Evolutionary conservation across 306 rosid species (phyloP), one percentile per base, ranked within the genome.

Genomic region (Cicer yamashitae): DNA sequence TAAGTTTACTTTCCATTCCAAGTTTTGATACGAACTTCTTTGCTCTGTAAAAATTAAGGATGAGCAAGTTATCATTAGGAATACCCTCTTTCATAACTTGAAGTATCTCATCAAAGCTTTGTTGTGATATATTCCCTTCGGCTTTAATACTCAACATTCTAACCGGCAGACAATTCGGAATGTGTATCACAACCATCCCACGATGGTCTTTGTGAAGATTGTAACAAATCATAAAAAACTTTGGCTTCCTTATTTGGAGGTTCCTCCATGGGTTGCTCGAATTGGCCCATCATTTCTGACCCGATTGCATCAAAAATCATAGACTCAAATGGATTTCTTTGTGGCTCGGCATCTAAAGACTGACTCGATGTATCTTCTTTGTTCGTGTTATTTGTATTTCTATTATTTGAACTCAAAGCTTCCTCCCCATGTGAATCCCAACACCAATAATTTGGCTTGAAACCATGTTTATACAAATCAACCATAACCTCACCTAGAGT

Each of bases 391-490:
- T 13, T 11, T 59, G 15, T 7, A 25, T 3, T 22, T 5, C 3
- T 22, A 0, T 14, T 13, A 5, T 11, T 14, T 59, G 66, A 11
- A 34, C 9, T 30, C 6, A 34, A 30, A 1, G 66, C 3, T 30
- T 9, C 30, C 7, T 57, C 63, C 62, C 39, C 38, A 20, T 57
- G 38, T 57, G 63, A 18, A 22, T 59, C 65, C 65, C 20, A 61
- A 61, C 46, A 13, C 67, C 20, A 61, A 12, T 61, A 61, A 1
- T 6, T 61, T 37, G 67, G 67, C 67, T 6, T 61, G 22, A 61
- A 61, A 12, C 67, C 22, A 38, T n/a, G 11, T 22, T 61, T 61
- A 38, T 61, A 61, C 22, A 61, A 61, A 38, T 37, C 67, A n/a
- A 61, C 22, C 46, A 2, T 60, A 37, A 60, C 67, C 22, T 60